Base-by-base conservation (phyloP, 1,284 basidiomycete species). In the Xerocomus amazonicus region DNA sequence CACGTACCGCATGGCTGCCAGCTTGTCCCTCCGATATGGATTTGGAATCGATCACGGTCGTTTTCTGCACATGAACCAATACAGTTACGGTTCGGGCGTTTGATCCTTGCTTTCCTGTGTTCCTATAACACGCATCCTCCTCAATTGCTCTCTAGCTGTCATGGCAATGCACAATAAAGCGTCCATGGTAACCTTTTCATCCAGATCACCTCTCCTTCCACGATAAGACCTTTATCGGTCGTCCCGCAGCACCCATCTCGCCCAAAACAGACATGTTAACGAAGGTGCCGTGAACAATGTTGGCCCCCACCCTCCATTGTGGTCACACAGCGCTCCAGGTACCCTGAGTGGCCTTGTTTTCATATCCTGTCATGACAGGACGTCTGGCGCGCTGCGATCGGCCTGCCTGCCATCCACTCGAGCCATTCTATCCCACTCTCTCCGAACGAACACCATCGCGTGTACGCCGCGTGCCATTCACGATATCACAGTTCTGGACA, bases 1-100 rank as follows among this genome's bases (percentile, higher is more conserved):
- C 40, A 47, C 42, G 39, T 16, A 46, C 57, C 54, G 57, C 61
- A 59, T 52, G 61, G 59, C 33, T 46, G 19, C 47, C 41, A 40
- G 45, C 47, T 34, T 36, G 43, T 55, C 44, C 28, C 13, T 33
- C 23, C 23, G 38, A 39, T 26, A 39, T 26, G 13, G 8, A 36
- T 19, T 16, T 36, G 35, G 34, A 35, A 23, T 23, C 19, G 19
- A 23, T 23, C 19, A 23, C 19, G 3, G 19, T 23, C 19, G 19
- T 4, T 23, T 23, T 23, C 4, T 23, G 3, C 19, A 23, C 19
- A 23, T 23, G 19, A 23, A 23, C 19, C 19, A 23, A 23, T 23
- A 23, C 19, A 23, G 19, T 23, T 33, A 43, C 33, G 31, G 42
- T 39, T 43, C 42, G 32, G 23, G 33, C 42, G 42, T 43, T 43